Conservation (phyloP, 2,329 filamentous ascomycete species). For the Furcasterigmium sp. region DNA sequence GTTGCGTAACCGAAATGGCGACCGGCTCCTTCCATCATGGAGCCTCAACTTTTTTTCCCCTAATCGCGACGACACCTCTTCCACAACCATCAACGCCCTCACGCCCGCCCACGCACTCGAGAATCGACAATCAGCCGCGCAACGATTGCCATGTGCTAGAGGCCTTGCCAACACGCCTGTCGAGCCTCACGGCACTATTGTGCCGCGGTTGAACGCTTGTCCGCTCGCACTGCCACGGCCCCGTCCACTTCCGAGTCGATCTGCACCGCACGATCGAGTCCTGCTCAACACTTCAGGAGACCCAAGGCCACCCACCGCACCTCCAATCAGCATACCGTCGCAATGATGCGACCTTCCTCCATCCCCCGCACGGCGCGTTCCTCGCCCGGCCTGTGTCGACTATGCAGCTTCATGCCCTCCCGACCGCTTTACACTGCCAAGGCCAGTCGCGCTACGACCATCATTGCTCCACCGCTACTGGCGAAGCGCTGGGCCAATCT, state of each 20-base stretch:
- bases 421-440: slow-evolving; percentile 14
- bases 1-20: slow-evolving; percentile 13
- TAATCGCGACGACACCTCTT: neutral
- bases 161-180: neutral
- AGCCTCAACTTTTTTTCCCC: slow-evolving; percentile 1
- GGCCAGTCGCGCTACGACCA: slow-evolving; percentile 6
- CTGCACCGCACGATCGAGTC: neutral
- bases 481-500: slow-evolving; percentile 7
- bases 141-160: neutral
- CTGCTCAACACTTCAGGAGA: neutral
- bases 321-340: slow-evolving; percentile 1
- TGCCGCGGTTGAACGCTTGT: neutral
- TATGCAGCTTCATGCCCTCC: slow-evolving; percentile 31
- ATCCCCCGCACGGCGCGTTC: slow-evolving; percentile 13
- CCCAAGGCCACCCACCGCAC: neutral
- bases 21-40: neutral
- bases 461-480: slow-evolving; percentile 5
- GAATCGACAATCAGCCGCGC: neutral
- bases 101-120: slow-evolving; percentile 16
- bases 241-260: neutral
- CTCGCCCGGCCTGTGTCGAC: slow-evolving; percentile 33
- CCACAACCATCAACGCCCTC: slow-evolving; percentile 14
- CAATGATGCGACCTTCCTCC: slow-evolving; percentile 32
- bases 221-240: neutral
- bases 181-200: too few species aligned